Conservation (phyloP, 2,329 filamentous ascomycete species). For the Fusarium sp. region DNA sequence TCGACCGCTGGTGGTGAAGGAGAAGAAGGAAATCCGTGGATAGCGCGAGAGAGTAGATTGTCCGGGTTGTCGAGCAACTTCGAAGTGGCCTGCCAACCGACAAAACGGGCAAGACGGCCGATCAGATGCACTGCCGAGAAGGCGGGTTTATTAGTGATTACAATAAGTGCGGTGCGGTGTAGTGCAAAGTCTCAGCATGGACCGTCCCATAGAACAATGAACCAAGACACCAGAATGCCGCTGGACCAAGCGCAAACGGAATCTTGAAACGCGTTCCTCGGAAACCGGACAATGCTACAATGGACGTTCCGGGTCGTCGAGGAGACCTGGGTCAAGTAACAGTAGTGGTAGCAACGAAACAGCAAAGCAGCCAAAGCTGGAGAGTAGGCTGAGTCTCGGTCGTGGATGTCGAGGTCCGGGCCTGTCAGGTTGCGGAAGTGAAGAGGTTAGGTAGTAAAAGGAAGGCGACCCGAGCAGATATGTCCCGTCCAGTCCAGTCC, state of each 20-base stretch:
- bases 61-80: neutral
- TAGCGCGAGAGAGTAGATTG: neutral
- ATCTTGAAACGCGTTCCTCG: constrained; percentile 29
- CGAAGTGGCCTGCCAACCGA: constrained; percentile 7
- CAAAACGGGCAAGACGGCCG: constrained; percentile 4
- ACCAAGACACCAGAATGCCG: constrained; percentile 38
- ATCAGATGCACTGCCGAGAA: neutral
- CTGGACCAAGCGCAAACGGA: constrained; percentile 29
- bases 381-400: neutral
- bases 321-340: constrained; percentile 24
- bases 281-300: constrained; percentile 26
- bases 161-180: constrained; percentile 28
- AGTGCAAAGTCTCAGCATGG: constrained; percentile 28
- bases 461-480: constrained; percentile 17
- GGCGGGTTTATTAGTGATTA: constrained; percentile 34
- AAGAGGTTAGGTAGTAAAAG: constrained; percentile 23
- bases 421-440: constrained; percentile 6
- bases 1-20: neutral
- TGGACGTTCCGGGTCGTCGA: constrained; percentile 20
- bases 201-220: constrained; percentile 31
- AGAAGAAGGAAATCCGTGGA: neutral
- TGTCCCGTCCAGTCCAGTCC: neutral
- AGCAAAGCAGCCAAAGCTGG: constrained; percentile 13
- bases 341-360: constrained; percentile 27
- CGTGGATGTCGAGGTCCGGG: constrained; percentile 4